These are phyloP conservation scores for Gossypium schwendimanii DNA, from an alignment of 441 rosid genomes.

Conservation along the genomic window DNA sequence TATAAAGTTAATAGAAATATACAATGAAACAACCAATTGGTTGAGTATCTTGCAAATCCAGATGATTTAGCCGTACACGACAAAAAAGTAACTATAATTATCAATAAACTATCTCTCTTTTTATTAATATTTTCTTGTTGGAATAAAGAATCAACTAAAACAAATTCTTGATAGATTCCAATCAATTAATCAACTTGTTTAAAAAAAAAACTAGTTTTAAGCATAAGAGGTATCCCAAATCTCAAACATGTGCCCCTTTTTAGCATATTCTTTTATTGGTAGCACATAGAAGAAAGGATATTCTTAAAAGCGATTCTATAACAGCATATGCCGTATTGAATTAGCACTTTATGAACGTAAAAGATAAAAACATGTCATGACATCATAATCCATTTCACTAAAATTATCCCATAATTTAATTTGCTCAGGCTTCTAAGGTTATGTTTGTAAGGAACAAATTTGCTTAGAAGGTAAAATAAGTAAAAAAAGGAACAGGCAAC, in stretches of 20 bases:
- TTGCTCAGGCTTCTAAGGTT: background rate
- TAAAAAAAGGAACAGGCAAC: background rate
- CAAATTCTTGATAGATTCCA: background rate
- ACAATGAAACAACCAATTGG: background rate
- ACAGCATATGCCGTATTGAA: slow-evolving; percentile 15
- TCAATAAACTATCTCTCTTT: background rate
- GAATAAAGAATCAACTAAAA: slow-evolving; percentile 7
- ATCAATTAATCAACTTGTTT: no score
- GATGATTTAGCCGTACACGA: slow-evolving; percentile 10
- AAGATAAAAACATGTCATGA: background rate
- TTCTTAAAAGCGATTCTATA: slow-evolving; percentile 26
- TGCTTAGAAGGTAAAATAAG: background rate
- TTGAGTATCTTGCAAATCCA: background rate
- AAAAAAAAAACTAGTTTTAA: background rate
- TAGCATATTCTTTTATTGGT: slow-evolving; percentile 33
- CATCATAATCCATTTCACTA: background rate
- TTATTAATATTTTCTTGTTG: background rate
- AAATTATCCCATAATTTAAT: background rate
- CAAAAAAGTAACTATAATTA: background rate
- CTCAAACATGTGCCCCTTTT: background rate
- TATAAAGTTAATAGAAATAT: background rate
- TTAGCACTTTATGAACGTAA: background rate
- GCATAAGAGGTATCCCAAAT: background rate
- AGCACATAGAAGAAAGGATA: slow-evolving; percentile 30
- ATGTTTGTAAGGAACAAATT: background rate